phyloP scores from a whole-genome alignment of 2,329 filamentous ascomycete species.

The Ophiostoma montium region DNA sequence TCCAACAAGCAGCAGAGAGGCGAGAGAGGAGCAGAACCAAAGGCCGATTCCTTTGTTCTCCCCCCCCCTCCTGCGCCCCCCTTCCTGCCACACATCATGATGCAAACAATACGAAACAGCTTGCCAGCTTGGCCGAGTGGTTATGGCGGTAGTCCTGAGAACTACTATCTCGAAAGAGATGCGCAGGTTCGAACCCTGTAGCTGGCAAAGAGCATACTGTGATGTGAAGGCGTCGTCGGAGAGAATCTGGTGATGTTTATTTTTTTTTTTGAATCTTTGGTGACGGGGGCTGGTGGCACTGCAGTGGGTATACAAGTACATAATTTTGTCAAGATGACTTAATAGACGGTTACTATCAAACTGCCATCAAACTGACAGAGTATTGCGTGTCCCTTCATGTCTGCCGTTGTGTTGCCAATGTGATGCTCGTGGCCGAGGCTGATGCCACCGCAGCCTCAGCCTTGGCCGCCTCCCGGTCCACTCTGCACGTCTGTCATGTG shows the following conservation, averaged over 20 bases:
- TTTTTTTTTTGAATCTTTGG: not conserved
- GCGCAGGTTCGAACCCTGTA: conserved; percentile 15
- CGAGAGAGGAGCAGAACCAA: not conserved
- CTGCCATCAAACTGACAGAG: no score
- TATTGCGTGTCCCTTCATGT: no score
- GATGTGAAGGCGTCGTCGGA: not conserved
- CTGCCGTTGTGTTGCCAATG: no score
- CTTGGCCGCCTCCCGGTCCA: no score
- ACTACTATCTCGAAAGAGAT: conserved; percentile 14
- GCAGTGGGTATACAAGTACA: no score
- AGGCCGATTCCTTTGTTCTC: not conserved
- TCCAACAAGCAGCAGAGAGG: conserved; percentile 5
- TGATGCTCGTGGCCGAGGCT: no score
- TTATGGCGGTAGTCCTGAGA: conserved; percentile 15
- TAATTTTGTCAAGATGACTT: no score
- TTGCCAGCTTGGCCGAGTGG: conserved; percentile 15
- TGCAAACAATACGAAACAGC: not conserved
- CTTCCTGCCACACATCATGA: not conserved
- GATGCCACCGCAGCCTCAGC: no score
- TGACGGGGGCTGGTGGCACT: not conserved
- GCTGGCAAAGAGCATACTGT: conserved; percentile 8
- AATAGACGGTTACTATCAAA: no score
- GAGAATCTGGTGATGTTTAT: not conserved
- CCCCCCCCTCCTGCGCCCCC: not conserved
- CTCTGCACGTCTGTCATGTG: no score